Percentiles rank a stretch among this genome's conserved stretches.
phyloP scores from a whole-genome alignment of 2,329 filamentous ascomycete genomes.

The Penicillium sp. region DNA sequence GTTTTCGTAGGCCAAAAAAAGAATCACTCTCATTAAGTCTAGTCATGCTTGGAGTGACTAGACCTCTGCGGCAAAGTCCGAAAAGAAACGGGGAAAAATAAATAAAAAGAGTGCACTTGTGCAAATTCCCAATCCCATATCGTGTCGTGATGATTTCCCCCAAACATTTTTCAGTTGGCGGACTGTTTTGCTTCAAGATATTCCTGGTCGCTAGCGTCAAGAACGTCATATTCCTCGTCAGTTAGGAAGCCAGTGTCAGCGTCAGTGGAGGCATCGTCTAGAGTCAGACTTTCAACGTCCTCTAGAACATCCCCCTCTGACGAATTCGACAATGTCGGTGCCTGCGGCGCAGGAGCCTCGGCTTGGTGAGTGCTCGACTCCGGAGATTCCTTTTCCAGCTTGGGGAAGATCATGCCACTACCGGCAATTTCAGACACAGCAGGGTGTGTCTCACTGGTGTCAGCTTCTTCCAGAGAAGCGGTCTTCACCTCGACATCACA shows the following conservation, averaged over 20 bases:
- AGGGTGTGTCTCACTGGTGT: constrained; percentile 19
- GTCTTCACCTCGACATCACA: constrained; percentile 74
- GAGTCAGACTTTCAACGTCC: constrained; percentile 58
- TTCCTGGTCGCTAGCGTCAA: constrained; percentile 92
- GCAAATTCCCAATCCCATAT: constrained; percentile 21
- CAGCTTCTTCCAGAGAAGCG: constrained; percentile 8
- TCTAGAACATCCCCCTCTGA: constrained; percentile 52
- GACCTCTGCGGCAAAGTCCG: constrained; percentile 6
- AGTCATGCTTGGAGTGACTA: constrained; percentile 19
- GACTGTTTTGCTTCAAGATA: constrained; percentile 51
- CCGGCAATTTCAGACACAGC: constrained; percentile 38
- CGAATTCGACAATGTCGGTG: constrained; percentile 41
- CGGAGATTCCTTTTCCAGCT: constrained; percentile 90
- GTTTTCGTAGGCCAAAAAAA: constrained; percentile 4
- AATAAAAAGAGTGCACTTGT: constrained; percentile 7
- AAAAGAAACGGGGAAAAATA: constrained; percentile 3
- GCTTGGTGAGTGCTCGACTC: constrained; percentile 70
- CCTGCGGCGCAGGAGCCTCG: constrained; percentile 29
- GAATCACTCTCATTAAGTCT: constrained; percentile 16
- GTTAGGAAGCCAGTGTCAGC: constrained; percentile 79
- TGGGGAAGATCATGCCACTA: constrained; percentile 94
- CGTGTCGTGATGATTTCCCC: constrained; percentile 4
- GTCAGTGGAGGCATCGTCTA: constrained; percentile 47
- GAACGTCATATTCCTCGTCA: constrained; percentile 96
- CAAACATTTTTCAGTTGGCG: constrained; percentile 10